Evolutionary conservation across 352 stramenopile genomes (phyloP).

Genomic region (Saprolegnia diclina): DNA sequence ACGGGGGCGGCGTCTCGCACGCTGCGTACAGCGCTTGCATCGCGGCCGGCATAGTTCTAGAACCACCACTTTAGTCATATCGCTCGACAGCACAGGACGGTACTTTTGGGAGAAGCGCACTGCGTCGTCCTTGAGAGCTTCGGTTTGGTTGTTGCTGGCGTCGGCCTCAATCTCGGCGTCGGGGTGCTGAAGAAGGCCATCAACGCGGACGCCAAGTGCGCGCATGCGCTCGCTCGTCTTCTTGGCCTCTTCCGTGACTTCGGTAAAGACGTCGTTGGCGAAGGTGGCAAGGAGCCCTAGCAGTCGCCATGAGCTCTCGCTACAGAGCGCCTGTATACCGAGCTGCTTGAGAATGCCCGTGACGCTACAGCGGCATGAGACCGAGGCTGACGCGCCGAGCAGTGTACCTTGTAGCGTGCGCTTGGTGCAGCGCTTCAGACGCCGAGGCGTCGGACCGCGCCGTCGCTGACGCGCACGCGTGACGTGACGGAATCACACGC

Average conservation of each 20-base stretch:
- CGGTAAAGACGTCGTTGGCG: not conserved
- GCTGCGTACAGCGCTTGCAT: not conserved
- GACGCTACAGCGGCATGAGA: not conserved
- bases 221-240: not conserved
- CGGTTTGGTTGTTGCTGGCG: not conserved
- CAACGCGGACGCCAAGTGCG: not conserved
- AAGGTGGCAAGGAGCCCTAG: not conserved
- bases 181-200: not conserved
- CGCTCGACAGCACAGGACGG: not conserved
- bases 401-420: not conserved
- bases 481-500: not conserved
- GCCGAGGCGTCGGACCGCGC: not conserved
- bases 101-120: slow-evolving; percentile 7
- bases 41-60: not conserved
- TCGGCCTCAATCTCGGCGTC: not conserved
- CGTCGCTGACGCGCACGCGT: not conserved
- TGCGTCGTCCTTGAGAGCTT: not conserved
- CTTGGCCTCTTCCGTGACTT: not conserved
- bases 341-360: slow-evolving; percentile 6
- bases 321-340: not conserved
- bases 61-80: not conserved
- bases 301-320: not conserved
- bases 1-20: not conserved
- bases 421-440: not conserved
- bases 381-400: not conserved